phyloP scores from a whole-genome alignment of 1,284 basidiomycete species.

The Ceratobasidium sp. region DNA sequence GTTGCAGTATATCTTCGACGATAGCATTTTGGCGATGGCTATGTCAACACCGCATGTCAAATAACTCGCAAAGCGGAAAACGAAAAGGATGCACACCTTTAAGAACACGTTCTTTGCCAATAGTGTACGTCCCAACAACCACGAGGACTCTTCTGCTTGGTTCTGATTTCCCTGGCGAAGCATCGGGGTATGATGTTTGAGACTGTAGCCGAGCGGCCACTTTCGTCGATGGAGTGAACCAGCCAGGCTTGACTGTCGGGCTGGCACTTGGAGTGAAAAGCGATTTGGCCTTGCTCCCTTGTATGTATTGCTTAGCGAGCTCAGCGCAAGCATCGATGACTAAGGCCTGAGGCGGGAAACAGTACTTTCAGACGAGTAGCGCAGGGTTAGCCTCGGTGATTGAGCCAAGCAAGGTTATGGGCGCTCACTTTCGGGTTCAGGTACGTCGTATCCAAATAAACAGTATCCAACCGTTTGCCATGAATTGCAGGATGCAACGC shows the following conservation, averaged over 20 bases:
- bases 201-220: conserved; percentile 1
- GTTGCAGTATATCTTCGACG: conserved; percentile 91
- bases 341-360: conserved; percentile 91
- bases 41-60: conserved; percentile 3
- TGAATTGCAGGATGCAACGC: conserved; percentile 80
- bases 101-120: conserved; percentile 96
- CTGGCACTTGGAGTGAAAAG: conserved; percentile 17
- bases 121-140: conserved; percentile 93
- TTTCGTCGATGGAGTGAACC: conserved; percentile 19
- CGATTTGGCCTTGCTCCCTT: conserved; percentile 43
- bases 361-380: conserved; percentile 64
- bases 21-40: conserved; percentile 85
- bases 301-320: conserved; percentile 68
- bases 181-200: not conserved
- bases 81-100: conserved; percentile 64
- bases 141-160: conserved; percentile 58
- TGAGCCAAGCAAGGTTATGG: not conserved
- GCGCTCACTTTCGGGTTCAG: conserved; percentile 79
- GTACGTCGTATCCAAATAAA: conserved; percentile 98
- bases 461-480: conserved; percentile 79
- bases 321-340: conserved; percentile 93
- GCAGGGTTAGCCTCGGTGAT: not conserved
- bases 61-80: not conserved
- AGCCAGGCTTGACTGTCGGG: not conserved
- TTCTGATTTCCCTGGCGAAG: not conserved